These are phyloP conservation scores for Discostella stelligeroides DNA, from an alignment of 108 stramenopile species.

Conservation along the genomic window DNA sequence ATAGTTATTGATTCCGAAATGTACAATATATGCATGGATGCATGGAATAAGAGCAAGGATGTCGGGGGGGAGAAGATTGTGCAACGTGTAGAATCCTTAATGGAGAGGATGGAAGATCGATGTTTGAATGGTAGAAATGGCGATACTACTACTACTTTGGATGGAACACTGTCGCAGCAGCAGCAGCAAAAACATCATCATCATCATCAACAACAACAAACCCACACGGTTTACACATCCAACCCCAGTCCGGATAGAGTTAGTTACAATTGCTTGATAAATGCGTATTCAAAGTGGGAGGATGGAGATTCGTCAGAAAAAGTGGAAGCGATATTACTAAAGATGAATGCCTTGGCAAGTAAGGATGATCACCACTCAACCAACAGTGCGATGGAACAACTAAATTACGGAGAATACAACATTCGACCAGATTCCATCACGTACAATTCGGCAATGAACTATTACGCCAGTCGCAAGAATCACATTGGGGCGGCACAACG, in stretches of 20 bases:
- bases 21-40: conserved; percentile 49
- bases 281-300: conserved; percentile 39
- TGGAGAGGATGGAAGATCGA: conserved; percentile 40
- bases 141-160: neutral
- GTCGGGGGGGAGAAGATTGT: conserved; percentile 27
- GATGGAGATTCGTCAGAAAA: conserved; percentile 31
- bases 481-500: conserved; percentile 25
- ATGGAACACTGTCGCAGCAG: neutral
- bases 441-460: conserved; percentile 46
- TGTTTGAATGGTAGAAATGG: neutral
- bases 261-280: conserved; percentile 38
- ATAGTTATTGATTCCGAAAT: conserved; percentile 34
- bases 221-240: neutral
- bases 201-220: neutral
- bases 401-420: neutral
- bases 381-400: neutral
- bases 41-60: conserved; percentile 34
- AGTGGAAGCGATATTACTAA: conserved; percentile 32
- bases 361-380: conserved; percentile 1
- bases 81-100: conserved; percentile 20
- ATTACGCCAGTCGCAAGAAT: conserved; percentile 28
- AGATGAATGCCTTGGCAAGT: conserved; percentile 29
- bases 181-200: neutral
- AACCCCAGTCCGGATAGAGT: conserved; percentile 39
- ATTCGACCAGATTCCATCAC: conserved; percentile 36